Base-by-base conservation (phyloP, 805 yeast species). In the Kodamaea sagamina region DNA sequence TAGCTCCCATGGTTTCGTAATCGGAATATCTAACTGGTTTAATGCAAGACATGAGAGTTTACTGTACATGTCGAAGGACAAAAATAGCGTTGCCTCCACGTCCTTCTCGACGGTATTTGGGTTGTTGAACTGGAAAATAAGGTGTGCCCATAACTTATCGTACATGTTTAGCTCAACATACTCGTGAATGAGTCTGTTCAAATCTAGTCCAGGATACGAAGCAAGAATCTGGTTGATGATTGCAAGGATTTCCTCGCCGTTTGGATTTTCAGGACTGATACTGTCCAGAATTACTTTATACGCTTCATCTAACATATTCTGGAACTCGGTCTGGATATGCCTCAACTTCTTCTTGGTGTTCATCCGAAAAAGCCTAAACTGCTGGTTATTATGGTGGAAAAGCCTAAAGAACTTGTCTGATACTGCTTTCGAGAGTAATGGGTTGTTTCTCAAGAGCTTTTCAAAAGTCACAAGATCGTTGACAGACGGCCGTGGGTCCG, bases 91-190 rank as follows among this genome's bases (percentile, higher is more conserved):
- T 1, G 72, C 65, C 6, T 60, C 61, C 4, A 48, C 45, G 39
- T 57, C 67, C 28, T 47, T 50, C 3, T 45, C 48, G 18, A 53
- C 60, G 11, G 50, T 59, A 36, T 59, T 57, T 6, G 61, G 42
- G 15, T 35, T 49, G 50, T 62, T 51, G 50, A 62, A 67, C 48
- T 68, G 76, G 44, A 51, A 61, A 1, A 63, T 49, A 8, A 71
- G 47, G 44, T 66, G 74, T 19, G 65, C 50, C 93, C 96, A 86
- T 5, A 89, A 57, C 47, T 75, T 78, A 49, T 79, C 85, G 53
- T 81, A 84, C 24, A 88, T 59, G 44, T 81, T 81, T 47, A 73
- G 53, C 53, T 90, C 97, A 11, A 87, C 82, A 52, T 87, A 87
- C 42, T 79, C 80, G 52, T 81, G 84, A 1, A 89, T 69, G 35